Evolutionary conservation across 371 early-diverging fungal species (phyloP).

Genomic region (Apophysomyces variabilis): DNA sequence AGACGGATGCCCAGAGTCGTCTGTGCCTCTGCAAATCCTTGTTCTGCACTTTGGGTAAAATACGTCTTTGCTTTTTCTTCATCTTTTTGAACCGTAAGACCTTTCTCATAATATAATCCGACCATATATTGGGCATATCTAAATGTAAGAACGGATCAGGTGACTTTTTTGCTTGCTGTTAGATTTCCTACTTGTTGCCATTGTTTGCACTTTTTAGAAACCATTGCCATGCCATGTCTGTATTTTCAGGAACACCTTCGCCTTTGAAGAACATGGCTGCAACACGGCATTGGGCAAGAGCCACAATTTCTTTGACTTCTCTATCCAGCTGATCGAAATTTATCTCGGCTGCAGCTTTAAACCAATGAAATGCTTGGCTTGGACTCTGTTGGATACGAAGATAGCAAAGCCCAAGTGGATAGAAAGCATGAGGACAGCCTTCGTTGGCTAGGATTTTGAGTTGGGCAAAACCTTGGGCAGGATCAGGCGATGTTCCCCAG

Average conservation of each 20-base stretch:
- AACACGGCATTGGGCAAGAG: slow-evolving; percentile 31
- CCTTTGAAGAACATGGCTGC: slow-evolving; percentile 26
- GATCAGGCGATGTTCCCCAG: slow-evolving; percentile 41
- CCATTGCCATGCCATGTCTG: slow-evolving; percentile 24
- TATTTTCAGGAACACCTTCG: slow-evolving; percentile 20
- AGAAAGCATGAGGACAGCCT: slow-evolving; percentile 44
- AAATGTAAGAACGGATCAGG: background rate
- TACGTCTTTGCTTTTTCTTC: slow-evolving; percentile 30
- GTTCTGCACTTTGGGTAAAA: slow-evolving; percentile 40
- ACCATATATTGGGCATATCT: slow-evolving; percentile 38
- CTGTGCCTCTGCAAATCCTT: slow-evolving; percentile 47
- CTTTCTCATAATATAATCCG: slow-evolving; percentile 28
- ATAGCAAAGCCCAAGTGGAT: slow-evolving; percentile 46
- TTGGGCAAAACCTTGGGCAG: slow-evolving; percentile 32
- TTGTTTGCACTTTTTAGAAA: slow-evolving; percentile 34
- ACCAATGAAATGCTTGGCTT: slow-evolving; percentile 64
- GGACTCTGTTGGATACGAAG: slow-evolving; percentile 7
- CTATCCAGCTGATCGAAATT: slow-evolving; percentile 63
- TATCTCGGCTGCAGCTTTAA: slow-evolving; percentile 67
- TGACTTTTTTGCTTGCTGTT: background rate
- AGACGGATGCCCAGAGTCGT: slow-evolving; percentile 40
- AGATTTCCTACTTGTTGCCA: slow-evolving; percentile 29
- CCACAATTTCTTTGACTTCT: slow-evolving; percentile 50
- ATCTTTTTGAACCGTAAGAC: slow-evolving; percentile 24
- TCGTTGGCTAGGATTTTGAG: slow-evolving; percentile 35